Conservation (phyloP, 305 asterid species). For the Fraxinus velutina region DNA sequence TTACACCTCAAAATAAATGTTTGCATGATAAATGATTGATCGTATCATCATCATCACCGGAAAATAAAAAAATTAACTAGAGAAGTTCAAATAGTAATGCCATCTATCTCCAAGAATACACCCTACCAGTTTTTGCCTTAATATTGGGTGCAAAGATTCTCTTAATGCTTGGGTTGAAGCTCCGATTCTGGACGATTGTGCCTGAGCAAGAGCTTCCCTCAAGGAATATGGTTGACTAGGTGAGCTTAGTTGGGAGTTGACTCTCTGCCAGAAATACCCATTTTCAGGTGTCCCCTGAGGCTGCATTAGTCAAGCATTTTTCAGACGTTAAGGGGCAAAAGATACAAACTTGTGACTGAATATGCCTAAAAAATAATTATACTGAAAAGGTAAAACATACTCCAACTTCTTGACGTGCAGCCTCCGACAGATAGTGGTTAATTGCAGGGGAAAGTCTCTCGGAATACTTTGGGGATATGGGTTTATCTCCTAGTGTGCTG, state of each 20-base stretch:
- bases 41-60: constrained; percentile 13
- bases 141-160: constrained; percentile 90
- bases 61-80: constrained; percentile 19
- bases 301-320: constrained; percentile 44
- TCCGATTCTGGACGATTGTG: constrained; percentile 96
- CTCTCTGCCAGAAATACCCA: constrained; percentile 97
- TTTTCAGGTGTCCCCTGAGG: constrained; percentile 98
- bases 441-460: constrained; percentile 97
- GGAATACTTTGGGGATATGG: constrained; percentile 81
- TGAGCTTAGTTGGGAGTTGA: constrained; percentile 92
- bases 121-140: constrained; percentile 93
- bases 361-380: constrained; percentile 20
- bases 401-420: constrained; percentile 93
- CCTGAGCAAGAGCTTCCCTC: constrained; percentile 98
- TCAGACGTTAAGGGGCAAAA: constrained; percentile 22
- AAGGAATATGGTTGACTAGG: constrained; percentile 98
- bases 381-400: constrained; percentile 47
- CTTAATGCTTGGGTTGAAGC: constrained; percentile 89
- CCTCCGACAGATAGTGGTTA: constrained; percentile 88
- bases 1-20: background rate
- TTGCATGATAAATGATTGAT: background rate
- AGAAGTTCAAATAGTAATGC: constrained; percentile 15
- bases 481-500: constrained; percentile 77
- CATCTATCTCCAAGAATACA: constrained; percentile 17
- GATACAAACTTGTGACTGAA: constrained; percentile 10